Evolutionary conservation across 371 early-diverging fungal genomes (phyloP).

Genomic region (Apophysomyces elegans): DNA sequence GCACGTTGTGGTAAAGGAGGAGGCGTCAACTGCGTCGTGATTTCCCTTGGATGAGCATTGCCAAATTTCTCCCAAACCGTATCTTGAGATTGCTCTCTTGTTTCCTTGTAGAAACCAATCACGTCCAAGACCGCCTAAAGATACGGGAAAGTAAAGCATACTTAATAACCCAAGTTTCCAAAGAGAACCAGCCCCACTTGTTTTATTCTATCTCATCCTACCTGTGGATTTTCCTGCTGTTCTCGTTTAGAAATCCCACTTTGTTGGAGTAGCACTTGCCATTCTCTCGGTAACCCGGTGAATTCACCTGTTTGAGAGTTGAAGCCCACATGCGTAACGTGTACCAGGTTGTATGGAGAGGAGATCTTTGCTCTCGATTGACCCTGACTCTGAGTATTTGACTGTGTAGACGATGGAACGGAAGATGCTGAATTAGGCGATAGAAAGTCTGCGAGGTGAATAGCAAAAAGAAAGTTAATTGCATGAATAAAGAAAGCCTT

Average conservation of each 20-base stretch:
- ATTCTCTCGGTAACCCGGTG: conserved; percentile 93
- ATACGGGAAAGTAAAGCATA: background rate
- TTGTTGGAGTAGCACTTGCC: conserved; percentile 89
- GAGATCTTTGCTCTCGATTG: conserved; percentile 88
- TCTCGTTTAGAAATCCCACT: conserved; percentile 96
- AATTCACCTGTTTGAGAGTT: conserved; percentile 92
- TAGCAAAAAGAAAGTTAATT: too few relatives aligned
- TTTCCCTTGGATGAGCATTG: conserved; percentile 58
- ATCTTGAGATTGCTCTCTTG: conserved; percentile 57
- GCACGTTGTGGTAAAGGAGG: conserved; percentile 29
- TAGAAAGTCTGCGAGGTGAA: too few relatives aligned
- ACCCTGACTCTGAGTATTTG: conserved; percentile 36
- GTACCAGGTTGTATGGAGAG: conserved; percentile 94
- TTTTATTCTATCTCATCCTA: conserved; percentile 19
- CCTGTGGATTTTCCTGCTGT: conserved; percentile 94
- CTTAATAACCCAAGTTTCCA: conserved; percentile 42
- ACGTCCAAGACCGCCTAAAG: conserved; percentile 88
- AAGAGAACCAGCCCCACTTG: too few relatives aligned
- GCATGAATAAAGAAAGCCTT: too few relatives aligned
- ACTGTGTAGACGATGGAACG: too few relatives aligned
- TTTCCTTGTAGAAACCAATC: conserved; percentile 91
- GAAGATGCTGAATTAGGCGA: too few relatives aligned
- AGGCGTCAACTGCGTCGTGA: conserved; percentile 40
- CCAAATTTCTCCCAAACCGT: conserved; percentile 87
- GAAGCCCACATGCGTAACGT: conserved; percentile 94